Percentiles rank a stretch among this genome's conserved stretches.
Evolutionary conservation across 148 eudicot genomes (phyloP).

Genomic region (Euryodendron excelsum): DNA sequence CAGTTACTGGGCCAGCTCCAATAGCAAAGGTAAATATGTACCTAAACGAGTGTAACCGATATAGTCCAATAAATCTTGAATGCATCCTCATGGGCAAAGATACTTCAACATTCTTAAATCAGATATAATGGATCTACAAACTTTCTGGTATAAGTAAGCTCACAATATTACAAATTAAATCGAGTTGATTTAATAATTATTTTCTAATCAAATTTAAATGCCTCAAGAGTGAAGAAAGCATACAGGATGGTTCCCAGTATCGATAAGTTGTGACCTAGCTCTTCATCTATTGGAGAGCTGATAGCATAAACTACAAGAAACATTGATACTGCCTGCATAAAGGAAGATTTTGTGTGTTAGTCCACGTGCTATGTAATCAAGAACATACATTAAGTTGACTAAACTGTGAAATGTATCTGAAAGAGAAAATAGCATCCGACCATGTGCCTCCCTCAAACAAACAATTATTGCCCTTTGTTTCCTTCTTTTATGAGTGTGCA

Average conservation of each 20-base stretch:
- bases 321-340: slow-evolving; percentile 77
- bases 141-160: slow-evolving; percentile 66
- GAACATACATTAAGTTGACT: no score
- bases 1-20: slow-evolving; percentile 90
- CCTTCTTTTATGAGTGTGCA: no score
- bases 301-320: slow-evolving; percentile 52
- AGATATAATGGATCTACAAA: no score
- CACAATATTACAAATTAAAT: neutral
- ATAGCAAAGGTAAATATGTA: slow-evolving; percentile 67
- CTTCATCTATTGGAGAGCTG: slow-evolving; percentile 57
- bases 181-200: neutral
- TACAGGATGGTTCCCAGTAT: slow-evolving; percentile 70
- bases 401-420: no score
- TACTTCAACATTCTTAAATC: no score
- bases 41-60: no score
- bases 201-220: no score
- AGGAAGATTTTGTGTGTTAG: neutral
- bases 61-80: no score
- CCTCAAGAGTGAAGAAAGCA: slow-evolving; percentile 34
- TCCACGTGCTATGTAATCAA: neutral
- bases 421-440: no score
- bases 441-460: neutral
- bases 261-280: slow-evolving; percentile 58
- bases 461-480: neutral
- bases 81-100: no score